These are phyloP conservation scores for Roridomyces roridus DNA, from an alignment of 768 basidiomycete species.

Conservation along the genomic window DNA sequence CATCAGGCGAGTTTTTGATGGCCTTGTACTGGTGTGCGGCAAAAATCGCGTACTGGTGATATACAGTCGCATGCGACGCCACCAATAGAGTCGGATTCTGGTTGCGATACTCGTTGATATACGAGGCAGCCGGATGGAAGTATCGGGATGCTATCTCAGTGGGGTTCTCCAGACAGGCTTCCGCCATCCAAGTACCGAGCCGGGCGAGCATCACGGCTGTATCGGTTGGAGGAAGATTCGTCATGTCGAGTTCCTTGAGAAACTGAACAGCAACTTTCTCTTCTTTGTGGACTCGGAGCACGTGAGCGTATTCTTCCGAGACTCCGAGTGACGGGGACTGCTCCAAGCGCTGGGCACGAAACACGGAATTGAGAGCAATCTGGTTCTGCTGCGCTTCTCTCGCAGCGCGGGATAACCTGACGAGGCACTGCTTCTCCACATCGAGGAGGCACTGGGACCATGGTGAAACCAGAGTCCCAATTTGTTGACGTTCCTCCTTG, in stretches of 20 bases:
- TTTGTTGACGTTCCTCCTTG: slow-evolving; percentile 75
- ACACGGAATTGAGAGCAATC: slow-evolving; percentile 85
- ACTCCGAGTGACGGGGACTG: slow-evolving; percentile 52
- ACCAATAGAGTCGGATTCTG: slow-evolving; percentile 12
- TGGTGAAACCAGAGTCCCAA: slow-evolving; percentile 71
- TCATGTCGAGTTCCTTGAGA: slow-evolving; percentile 51
- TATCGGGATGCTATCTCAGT: slow-evolving; percentile 70
- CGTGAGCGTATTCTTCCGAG: slow-evolving; percentile 84
- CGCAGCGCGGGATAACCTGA: slow-evolving; percentile 76
- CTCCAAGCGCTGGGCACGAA: slow-evolving; percentile 74
- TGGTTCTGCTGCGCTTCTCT: slow-evolving; percentile 72
- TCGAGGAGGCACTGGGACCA: slow-evolving; percentile 56
- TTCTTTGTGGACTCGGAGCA: slow-evolving; percentile 89
- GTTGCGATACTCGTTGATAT: slow-evolving; percentile 31
- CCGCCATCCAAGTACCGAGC: slow-evolving; percentile 87
- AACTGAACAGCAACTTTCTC: slow-evolving; percentile 82
- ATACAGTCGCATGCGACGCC: slow-evolving; percentile 63
- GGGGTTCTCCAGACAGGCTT: slow-evolving; percentile 84
- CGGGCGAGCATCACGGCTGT: slow-evolving; percentile 61
- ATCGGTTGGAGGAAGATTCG: slow-evolving; percentile 22
- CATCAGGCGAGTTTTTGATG: slow-evolving; percentile 72
- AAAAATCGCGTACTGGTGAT: slow-evolving; percentile 85
- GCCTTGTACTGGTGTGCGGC: slow-evolving; percentile 87
- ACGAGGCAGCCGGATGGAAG: slow-evolving; percentile 66
- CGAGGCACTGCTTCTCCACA: slow-evolving; percentile 73